phyloP scores from a whole-genome alignment of 352 stramenopile genomes.

The Globisporangium radiosum region DNA sequence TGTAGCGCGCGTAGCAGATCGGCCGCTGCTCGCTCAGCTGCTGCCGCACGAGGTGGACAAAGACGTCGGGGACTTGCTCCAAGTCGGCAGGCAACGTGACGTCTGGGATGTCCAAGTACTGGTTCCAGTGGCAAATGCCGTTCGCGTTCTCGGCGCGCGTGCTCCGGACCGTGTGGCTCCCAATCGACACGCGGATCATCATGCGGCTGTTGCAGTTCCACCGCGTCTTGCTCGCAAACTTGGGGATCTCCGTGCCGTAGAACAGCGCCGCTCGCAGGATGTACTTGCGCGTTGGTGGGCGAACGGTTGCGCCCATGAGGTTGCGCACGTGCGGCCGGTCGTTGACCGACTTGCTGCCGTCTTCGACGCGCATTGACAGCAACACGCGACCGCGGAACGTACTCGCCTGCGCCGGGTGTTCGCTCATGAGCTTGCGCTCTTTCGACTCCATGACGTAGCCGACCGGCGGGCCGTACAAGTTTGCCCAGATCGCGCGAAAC shows the following conservation, averaged over 20 bases:
- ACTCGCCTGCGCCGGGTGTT: conserved; percentile 51
- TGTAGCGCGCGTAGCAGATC: conserved; percentile 82
- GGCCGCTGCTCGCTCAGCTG: conserved; percentile 49
- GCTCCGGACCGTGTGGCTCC: conserved; percentile 44
- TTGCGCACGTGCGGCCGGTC: conserved; percentile 63
- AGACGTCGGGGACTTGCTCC: conserved; percentile 74
- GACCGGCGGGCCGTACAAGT: conserved; percentile 77
- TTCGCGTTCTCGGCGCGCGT: conserved; percentile 53
- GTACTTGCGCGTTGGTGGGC: conserved; percentile 44
- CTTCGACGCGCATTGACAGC: conserved; percentile 58
- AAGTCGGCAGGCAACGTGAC: conserved; percentile 60
- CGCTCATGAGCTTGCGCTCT: conserved; percentile 47
- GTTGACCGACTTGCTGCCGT: conserved; percentile 58
- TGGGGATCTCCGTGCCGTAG: conserved; percentile 77
- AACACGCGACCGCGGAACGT: conserved; percentile 76
- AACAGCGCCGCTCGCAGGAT: conserved; percentile 57
- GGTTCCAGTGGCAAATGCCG: conserved; percentile 74
- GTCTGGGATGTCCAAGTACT: conserved; percentile 57
- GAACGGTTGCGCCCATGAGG: conserved; percentile 30
- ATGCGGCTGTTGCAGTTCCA: conserved; percentile 73
- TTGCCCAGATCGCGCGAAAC: conserved; percentile 60
- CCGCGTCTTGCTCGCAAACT: conserved; percentile 57
- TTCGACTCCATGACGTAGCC: conserved; percentile 41
- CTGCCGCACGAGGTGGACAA: conserved; percentile 60
- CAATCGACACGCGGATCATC: conserved; percentile 66